Percentiles rank a stretch among this genome's conserved stretches.
Conservation (phyloP, 2,329 filamentous ascomycete genomes). For the Leptographium flavum region DNA sequence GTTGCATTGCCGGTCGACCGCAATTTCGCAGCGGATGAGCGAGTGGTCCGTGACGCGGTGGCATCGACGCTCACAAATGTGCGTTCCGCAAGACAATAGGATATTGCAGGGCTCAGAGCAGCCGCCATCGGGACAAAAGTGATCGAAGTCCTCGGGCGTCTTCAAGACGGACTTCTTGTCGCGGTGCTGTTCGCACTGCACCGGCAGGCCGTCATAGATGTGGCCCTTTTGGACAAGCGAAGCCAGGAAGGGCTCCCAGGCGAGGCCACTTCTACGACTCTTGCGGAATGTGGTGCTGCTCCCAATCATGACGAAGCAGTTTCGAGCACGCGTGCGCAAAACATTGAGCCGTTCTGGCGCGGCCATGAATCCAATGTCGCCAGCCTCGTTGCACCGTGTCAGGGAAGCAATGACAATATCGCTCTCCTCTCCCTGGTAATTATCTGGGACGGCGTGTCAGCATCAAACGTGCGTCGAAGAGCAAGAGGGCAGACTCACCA, state of each 20-base stretch:
- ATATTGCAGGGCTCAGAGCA: conserved; percentile 44
- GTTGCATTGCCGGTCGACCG: conserved; percentile 29
- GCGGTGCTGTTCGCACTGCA: conserved; percentile 46
- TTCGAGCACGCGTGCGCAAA: conserved; percentile 49
- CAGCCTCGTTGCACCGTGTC: conserved; percentile 47
- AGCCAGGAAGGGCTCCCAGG: conserved; percentile 46
- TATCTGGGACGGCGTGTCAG: conserved; percentile 39
- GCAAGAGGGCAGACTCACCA: conserved; percentile 28
- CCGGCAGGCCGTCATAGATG: conserved; percentile 45
- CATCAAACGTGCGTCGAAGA: background rate
- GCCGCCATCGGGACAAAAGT: conserved; percentile 53
- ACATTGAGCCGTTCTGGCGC: conserved; percentile 56
- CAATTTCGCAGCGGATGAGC: conserved; percentile 21
- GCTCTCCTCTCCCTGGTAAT: conserved; percentile 66
- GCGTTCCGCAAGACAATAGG: conserved; percentile 39
- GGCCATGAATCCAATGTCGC: conserved; percentile 58
- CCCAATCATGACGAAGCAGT: conserved; percentile 54
- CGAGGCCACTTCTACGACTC: background rate
- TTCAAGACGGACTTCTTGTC: conserved; percentile 30
- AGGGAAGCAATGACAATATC: conserved; percentile 57
- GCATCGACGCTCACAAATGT: conserved; percentile 45
- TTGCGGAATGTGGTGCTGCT: conserved; percentile 51
- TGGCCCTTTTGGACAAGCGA: conserved; percentile 34
- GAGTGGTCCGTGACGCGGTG: conserved; percentile 48
- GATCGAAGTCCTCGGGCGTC: conserved; percentile 42